Base-by-base conservation (phyloP, 202 grass and related monocot species). In the Panicum hallii region DNA sequence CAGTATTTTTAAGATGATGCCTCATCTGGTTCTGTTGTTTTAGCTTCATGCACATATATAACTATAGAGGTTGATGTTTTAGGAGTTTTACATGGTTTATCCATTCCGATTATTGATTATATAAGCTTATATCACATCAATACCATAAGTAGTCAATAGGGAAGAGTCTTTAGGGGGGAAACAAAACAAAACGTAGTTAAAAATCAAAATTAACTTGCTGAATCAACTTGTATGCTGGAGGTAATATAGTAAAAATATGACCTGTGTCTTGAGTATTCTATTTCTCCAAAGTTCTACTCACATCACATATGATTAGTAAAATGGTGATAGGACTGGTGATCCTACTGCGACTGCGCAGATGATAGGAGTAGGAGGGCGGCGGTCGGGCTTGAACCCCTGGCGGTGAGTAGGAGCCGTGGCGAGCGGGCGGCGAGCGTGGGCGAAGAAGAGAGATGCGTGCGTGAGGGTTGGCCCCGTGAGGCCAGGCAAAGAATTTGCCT, bases 41-140 rank as follows among this genome's bases (percentile, higher is more conserved):
- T 13, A n/a, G n/a, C n/a, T n/a, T n/a, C n/a, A n/a, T n/a, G n/a
- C 42, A 43, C 28, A 67, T 53, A 64, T 84, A 28, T 70, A 79
- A 72, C 14, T 48, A n/a, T 52, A 9, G 9, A 38, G 55, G 26
- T 44, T 83, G 16, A 10, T 73, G 13, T 58, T 1, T 72, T 72
- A 47, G 8, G 42, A 43, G n/a, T 15, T 72, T 54, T 45, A n/a
- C 47, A 34, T 73, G 9, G 10, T 72, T 78, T 82, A 5, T 5
- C 32, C 12, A 5, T 57, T 56, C 3, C 17, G 7, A 9, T 55
- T 40, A 38, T 74, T 23, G 63, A 15, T 61, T 60, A 5, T 74
- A 41, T 26, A 26, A 26, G 26, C 26, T 26, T 26, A 26, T 26
- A 26, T 26, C 26, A 26, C 26, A 26, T 26, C 26, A 26, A 26